These are phyloP conservation scores for Monosporozyma unispora DNA, from an alignment of 805 yeast species.

Conservation along the genomic window DNA sequence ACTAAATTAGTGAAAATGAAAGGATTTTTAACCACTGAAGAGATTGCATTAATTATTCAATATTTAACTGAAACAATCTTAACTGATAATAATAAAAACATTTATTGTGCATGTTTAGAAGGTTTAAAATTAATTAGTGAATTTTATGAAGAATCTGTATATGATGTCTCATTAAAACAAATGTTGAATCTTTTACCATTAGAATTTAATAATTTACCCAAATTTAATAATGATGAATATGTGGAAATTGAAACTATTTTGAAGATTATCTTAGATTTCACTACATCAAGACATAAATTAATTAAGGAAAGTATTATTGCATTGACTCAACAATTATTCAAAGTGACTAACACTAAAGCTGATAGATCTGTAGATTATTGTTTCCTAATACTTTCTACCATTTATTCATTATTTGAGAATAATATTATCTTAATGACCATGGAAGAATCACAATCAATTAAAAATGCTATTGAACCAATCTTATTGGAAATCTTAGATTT, in stretches of 20 bases:
- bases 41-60: conserved; percentile 52
- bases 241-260: conserved; percentile 29
- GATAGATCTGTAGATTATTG: conserved; percentile 16
- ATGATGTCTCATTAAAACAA: conserved; percentile 45
- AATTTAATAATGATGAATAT: conserved; percentile 18
- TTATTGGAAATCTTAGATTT: conserved; percentile 10
- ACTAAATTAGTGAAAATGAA: conserved; percentile 44
- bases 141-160: conserved; percentile 31
- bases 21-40: conserved; percentile 43
- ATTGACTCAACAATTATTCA: conserved; percentile 12
- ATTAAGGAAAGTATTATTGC: conserved; percentile 24
- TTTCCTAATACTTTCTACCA: conserved; percentile 21
- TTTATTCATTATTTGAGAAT: conserved; percentile 21
- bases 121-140: conserved; percentile 41
- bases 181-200: conserved; percentile 44
- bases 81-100: conserved; percentile 41
- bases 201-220: conserved; percentile 26
- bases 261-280: conserved; percentile 29
- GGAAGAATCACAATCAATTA: conserved; percentile 11
- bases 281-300: conserved; percentile 24
- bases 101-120: conserved; percentile 44
- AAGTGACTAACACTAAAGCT: conserved; percentile 6
- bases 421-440: conserved; percentile 14
- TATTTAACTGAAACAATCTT: conserved; percentile 55
- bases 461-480: conserved; percentile 14